phyloP scores from a whole-genome alignment of 2,329 filamentous ascomycete genomes.

The Sporothrix mexicana region DNA sequence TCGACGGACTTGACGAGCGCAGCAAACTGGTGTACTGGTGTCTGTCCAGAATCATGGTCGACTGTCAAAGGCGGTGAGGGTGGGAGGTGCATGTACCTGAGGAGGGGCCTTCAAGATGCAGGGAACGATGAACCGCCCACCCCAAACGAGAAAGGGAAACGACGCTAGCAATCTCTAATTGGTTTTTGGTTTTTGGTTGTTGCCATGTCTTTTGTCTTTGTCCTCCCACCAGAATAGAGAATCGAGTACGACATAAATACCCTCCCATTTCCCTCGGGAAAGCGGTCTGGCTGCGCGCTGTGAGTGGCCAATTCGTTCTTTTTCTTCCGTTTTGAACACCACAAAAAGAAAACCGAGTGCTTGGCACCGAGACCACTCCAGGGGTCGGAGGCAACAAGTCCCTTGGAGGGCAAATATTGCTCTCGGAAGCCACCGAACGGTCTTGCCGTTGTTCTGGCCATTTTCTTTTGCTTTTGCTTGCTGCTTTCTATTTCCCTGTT shows the following conservation, averaged over 20 bases:
- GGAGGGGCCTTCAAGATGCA: slow-evolving; percentile 7
- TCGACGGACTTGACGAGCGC: not conserved
- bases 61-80: slow-evolving; percentile 18
- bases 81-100: not conserved
- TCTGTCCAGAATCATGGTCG: not conserved
- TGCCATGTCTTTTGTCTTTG: not conserved
- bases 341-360: slow-evolving; percentile 14
- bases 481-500: not conserved
- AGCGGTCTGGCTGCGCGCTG: slow-evolving; percentile 8
- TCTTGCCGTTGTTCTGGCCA: not conserved
- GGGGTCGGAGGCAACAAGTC: not conserved
- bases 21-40: not conserved
- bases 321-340: not conserved
- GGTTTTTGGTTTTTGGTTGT: not conserved
- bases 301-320: slow-evolving; percentile 31
- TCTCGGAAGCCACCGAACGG: not conserved
- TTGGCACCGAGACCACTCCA: slow-evolving; percentile 18
- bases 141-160: not conserved
- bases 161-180: slow-evolving; percentile 16
- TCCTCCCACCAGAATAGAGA: not conserved
- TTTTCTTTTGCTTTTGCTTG: not conserved
- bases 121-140: not conserved
- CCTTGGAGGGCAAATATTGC: not conserved
- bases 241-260: not conserved
- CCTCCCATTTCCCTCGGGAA: slow-evolving; percentile 17